A percentile compares a stretch with the other conserved stretches of the same genome.
Evolutionary conservation across 1,284 basidiomycete genomes (phyloP).

Genomic region (Tilletia setariae): DNA sequence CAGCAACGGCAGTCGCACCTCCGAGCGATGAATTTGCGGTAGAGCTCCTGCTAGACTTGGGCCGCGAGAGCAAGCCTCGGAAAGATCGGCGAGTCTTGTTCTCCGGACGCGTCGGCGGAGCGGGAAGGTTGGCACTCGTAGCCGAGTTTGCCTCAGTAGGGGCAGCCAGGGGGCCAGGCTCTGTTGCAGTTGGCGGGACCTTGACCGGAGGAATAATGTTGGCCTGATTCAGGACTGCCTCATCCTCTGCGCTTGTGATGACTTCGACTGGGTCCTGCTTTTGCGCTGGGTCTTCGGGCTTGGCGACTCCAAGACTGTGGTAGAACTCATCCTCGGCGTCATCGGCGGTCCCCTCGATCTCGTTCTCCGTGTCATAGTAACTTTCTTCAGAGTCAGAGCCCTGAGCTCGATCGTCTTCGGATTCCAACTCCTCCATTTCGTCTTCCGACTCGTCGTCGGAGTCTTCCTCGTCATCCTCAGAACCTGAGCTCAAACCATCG

Average conservation of each 20-base stretch:
- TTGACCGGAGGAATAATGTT: neutral
- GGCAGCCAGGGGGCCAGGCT: neutral
- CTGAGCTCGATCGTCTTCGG: conserved; percentile 19
- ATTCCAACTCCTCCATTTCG: neutral
- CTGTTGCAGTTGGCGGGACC: neutral
- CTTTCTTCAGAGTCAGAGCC: neutral
- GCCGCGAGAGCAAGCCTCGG: neutral
- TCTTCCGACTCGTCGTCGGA: conserved; percentile 27
- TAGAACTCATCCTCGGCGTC: conserved; percentile 19
- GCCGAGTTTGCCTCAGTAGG: neutral
- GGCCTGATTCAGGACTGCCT: neutral
- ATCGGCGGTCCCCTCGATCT: neutral
- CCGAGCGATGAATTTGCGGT: neutral
- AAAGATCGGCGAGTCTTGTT: conserved; percentile 3
- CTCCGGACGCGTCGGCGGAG: neutral
- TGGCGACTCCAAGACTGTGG: conserved; percentile 15
- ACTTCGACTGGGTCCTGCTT: no score
- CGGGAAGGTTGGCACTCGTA: neutral
- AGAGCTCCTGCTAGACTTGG: neutral
- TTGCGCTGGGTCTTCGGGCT: neutral
- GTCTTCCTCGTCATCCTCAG: conserved; percentile 23
- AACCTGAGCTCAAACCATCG: conserved; percentile 36
- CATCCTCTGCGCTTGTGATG: neutral
- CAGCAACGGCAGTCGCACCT: neutral
- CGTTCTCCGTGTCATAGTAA: conserved; percentile 9